Base-by-base conservation (phyloP, 441 rosid species). In the Erodium trifolium region DNA sequence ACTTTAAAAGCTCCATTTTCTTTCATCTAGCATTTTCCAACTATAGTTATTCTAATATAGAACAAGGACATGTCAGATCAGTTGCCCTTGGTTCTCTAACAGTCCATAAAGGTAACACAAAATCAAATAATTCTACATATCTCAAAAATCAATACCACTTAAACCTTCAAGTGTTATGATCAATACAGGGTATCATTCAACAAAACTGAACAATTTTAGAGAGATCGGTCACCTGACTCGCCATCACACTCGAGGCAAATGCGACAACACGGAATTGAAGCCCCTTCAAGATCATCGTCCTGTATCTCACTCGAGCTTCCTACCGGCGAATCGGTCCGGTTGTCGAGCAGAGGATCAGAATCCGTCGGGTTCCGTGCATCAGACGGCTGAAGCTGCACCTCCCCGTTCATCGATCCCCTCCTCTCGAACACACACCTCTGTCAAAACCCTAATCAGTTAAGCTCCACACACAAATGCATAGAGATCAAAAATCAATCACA, bases 161-260 rank as follows among this genome's bases (percentile, higher is more conserved):
- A 1, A 41, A 41, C 0, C n/a, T 11, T 45, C n/a, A 45, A 10
- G 51, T 14, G 14, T 45, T 10, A 45, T 0, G n/a, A 45, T 11
- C n/a, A 45, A 45, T 10, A 45, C 51, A 45, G 2, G 51, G 9
- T 45, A 45, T 45, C n/a, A 45, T 45, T 5, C 12, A 47, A 4
- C 14, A 45, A 65, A 10, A 10, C 23, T 37, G 41, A 37, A 64
- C 2, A 59, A 64, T 49, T 65, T 6, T 11, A 63, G 66, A 23
- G 57, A 9, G 18, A 10, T 51, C 13, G 51, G 41, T 67, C 66
- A 86, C 95, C 95, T 70, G 81, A 75, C 70, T 93, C 95, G 53
- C 89, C 79, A 65, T 91, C 99, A 76, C 83, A 78, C 80, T 93
- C 99, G 4, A 93, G 88, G 77, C 99, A 93, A 71, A 93, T 93